Evolutionary conservation across 176 grass and related monocot genomes (phyloP).

Genomic region (Cymbopogon citratus): DNA sequence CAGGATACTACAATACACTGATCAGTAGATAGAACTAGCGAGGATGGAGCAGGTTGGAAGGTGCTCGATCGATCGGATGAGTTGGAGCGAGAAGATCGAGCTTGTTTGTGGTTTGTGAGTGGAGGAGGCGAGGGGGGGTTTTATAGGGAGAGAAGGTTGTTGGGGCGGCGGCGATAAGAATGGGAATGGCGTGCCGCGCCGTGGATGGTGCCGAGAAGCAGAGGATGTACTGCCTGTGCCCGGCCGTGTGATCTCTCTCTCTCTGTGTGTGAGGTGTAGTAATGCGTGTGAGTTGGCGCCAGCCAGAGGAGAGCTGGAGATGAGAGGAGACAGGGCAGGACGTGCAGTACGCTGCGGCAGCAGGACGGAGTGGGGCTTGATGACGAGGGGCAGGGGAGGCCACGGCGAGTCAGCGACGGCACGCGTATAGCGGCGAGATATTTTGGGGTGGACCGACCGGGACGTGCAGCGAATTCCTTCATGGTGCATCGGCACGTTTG

Average conservation of each 20-base stretch:
- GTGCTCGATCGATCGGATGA: background rate
- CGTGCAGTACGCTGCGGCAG: background rate
- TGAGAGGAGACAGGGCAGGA: background rate
- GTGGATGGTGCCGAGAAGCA: conserved; percentile 28
- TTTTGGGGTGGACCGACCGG: conserved; percentile 15
- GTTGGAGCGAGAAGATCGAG: background rate
- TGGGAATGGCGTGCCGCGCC: background rate
- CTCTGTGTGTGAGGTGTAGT: background rate
- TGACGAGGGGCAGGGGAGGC: background rate
- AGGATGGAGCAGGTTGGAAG: too few relatives aligned
- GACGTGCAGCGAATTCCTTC: conserved; percentile 12
- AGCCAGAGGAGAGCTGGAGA: background rate
- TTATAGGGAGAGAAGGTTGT: conserved; percentile 39
- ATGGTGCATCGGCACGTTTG: too few relatives aligned
- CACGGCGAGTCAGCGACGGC: background rate
- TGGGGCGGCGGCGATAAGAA: background rate
- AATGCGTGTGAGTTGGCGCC: conserved; percentile 52
- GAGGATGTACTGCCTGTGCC: background rate
- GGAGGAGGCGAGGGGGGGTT: conserved; percentile 24
- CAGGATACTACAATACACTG: too few relatives aligned
- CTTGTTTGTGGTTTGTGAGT: background rate
- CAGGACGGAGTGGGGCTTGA: background rate
- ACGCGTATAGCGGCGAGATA: background rate
- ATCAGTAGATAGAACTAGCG: background rate
- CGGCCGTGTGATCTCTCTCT: too few relatives aligned